phyloP scores from a whole-genome alignment of 768 basidiomycete genomes.

The Tephrocybe sp. region DNA sequence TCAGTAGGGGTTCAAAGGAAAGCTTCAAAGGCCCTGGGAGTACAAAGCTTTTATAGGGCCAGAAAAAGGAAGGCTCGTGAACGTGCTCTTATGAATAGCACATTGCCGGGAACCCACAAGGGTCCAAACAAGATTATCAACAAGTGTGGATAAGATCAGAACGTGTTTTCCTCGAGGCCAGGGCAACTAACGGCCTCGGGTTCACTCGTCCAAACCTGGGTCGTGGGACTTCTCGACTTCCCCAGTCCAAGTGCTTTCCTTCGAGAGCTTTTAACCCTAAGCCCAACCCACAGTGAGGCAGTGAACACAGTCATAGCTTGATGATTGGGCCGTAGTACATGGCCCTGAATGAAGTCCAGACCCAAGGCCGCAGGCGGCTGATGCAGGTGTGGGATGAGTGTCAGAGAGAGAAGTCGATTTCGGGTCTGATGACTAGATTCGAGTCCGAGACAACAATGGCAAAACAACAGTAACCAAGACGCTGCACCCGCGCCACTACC shows the following conservation, averaged over 20 bases:
- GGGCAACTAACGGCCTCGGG: slow-evolving; percentile 13
- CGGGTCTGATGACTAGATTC: background rate
- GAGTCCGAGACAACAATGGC: background rate
- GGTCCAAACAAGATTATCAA: slow-evolving; percentile 34
- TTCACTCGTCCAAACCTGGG: slow-evolving; percentile 17
- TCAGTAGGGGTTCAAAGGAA: slow-evolving; percentile 27
- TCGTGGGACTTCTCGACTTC: slow-evolving; percentile 16
- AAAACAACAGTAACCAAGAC: background rate
- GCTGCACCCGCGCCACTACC: no score
- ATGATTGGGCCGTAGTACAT: no score
- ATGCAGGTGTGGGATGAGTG: background rate
- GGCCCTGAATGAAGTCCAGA: no score
- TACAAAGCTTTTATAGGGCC: slow-evolving; percentile 34
- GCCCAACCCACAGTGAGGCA: no score
- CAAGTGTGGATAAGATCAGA: slow-evolving; percentile 42
- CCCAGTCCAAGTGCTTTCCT: background rate
- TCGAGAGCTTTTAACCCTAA: background rate
- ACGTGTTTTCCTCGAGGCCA: slow-evolving; percentile 48
- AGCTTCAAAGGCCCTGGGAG: slow-evolving; percentile 23
- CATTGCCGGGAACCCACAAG: slow-evolving; percentile 32
- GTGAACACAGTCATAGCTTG: no score
- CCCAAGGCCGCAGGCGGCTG: no score
- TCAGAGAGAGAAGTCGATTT: background rate
- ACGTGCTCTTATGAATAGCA: slow-evolving; percentile 28
- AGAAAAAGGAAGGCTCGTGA: slow-evolving; percentile 20